Conservation (phyloP, 1,284 basidiomycete species). For the Fistulinella cinereoalba region DNA sequence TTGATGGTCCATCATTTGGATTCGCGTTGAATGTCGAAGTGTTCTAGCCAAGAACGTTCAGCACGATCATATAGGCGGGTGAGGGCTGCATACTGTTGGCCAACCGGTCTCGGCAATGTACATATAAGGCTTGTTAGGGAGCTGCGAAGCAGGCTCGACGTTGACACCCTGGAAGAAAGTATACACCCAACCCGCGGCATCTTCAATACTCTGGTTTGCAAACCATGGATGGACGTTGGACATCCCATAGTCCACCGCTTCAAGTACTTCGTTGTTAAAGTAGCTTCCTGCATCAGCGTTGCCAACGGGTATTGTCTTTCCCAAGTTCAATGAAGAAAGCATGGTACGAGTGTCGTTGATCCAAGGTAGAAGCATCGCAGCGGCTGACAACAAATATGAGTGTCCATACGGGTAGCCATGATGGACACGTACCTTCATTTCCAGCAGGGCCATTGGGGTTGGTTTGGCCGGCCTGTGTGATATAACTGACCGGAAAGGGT, state of each 20-base stretch:
- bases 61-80: not conserved
- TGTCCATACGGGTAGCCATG: not conserved
- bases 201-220: conserved; percentile 64
- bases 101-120: conserved; percentile 66
- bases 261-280: conserved; percentile 73
- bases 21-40: conserved; percentile 53
- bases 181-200: conserved; percentile 46
- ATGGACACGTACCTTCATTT: conserved; percentile 44
- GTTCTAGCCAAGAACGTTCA: conserved; percentile 37
- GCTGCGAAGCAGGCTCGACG: conserved; percentile 19
- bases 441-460: conserved; percentile 56
- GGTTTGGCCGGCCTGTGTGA: conserved; percentile 41
- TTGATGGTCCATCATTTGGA: conserved; percentile 61
- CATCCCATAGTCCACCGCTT: conserved; percentile 72
- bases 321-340: conserved; percentile 52
- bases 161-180: conserved; percentile 33
- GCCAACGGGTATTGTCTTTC: conserved; percentile 69
- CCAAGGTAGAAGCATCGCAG: conserved; percentile 53
- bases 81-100: conserved; percentile 62
- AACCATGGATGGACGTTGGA: conserved; percentile 88
- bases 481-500: conserved; percentile 43
- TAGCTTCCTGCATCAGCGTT: conserved; percentile 88
- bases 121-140: conserved; percentile 36
- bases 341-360: conserved; percentile 64
- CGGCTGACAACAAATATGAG: conserved; percentile 22